Evolutionary conservation across 164 flowering plant genomes (phyloP).

Genomic region (Umbellularia californica): DNA sequence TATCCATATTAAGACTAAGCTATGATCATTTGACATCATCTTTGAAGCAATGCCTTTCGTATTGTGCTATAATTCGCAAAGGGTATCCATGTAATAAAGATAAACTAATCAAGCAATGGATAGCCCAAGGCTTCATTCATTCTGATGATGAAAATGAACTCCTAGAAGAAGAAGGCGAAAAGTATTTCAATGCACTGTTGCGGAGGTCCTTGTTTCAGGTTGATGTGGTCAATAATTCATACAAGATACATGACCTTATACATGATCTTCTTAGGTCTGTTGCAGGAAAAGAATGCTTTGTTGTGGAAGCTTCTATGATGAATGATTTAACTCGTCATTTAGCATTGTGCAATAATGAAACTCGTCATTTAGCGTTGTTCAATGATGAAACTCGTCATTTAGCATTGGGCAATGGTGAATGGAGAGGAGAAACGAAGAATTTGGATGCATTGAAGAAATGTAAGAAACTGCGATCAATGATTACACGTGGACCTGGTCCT

Average conservation of each 20-base stretch:
- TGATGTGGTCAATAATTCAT: not conserved
- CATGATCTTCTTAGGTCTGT: conserved; percentile 5
- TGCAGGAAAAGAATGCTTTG: not conserved
- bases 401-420: not conserved
- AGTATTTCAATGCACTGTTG: conserved; percentile 1
- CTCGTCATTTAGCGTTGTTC: no score
- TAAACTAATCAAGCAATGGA: conserved; percentile 12
- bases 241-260: conserved; percentile 11
- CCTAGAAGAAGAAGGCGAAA: conserved; percentile 3
- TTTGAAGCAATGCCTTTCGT: conserved; percentile 18
- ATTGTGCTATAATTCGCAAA: conserved; percentile 19
- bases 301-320: not conserved
- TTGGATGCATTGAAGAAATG: not conserved
- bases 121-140: conserved; percentile 15
- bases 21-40: conserved; percentile 16
- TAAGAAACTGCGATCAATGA: not conserved
- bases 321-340: not conserved
- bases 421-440: not conserved
- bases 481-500: no score
- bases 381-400: no score
- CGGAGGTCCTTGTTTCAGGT: conserved; percentile 10
- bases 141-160: not conserved
- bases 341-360: not conserved
- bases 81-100: not conserved
- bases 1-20: conserved; percentile 15